Evolutionary conservation across 2,329 filamentous ascomycete genomes (phyloP), one percentile per base, ranked within the genome.

Genomic region (Dactylellina leptospora): DNA sequence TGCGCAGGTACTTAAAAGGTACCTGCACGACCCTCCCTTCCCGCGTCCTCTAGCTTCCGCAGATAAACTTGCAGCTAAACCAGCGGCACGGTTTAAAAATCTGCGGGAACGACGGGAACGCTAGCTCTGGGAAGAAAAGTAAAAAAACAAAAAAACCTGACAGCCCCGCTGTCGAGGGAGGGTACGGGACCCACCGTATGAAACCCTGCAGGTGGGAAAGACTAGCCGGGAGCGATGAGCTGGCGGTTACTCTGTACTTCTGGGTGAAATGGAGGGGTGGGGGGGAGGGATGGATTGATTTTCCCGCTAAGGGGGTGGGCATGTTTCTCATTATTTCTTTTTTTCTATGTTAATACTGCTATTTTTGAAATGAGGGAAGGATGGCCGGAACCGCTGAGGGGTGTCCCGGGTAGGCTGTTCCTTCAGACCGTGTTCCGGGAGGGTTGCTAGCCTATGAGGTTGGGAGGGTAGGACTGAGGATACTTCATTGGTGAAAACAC

Each of bases 161-260:
- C 8, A 22, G 38, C 16, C 20, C 55, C 42, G 28, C 42, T 38
- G n/a, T 45, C 36, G 42, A 47, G 47, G 54, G n/a, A 18, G 27
- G 16, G n/a, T 9, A 61, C 22, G 6, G 60, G 60, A 71, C 66
- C 66, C 66, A 71, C 66, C 38, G 27, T 6, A 27, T n/a, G 20
- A 16, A 33, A n/a, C n/a, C n/a, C 28, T 36, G 40, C 44, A 38
- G 18, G 50, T 30, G 58, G 58, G 68, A 58, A 72, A 72, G 68
- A 72, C 68, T 64, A 72, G 59, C 59, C 68, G 68, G n/a, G 59
- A 38, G 45, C 22, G 50, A 56, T 64, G 47, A 58, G 66, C 64
- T 68, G 56, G 66, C 66, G 62, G 27, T 22, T 13, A 13, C 22
- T n/a, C 11, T 27, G 23, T 11, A 45, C 25, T 5, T 42, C 44